Evolutionary conservation across 2,329 filamentous ascomycete genomes (phyloP).

Genomic region (Xylaria sp.): DNA sequence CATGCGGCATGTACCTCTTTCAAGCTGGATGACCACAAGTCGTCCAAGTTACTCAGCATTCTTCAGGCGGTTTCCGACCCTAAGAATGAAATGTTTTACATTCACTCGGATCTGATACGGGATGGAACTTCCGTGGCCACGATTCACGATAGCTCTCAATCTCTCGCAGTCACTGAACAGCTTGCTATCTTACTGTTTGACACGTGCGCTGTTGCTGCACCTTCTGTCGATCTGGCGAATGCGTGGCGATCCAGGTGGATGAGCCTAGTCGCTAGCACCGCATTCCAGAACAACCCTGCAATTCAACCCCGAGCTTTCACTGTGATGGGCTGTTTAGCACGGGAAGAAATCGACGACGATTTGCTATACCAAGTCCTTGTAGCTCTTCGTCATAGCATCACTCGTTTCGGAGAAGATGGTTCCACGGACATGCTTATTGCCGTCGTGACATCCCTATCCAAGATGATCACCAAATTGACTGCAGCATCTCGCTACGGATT

Average conservation of each 20-base stretch:
- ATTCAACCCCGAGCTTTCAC: constrained; percentile 76
- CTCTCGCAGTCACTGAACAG: constrained; percentile 68
- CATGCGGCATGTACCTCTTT: constrained; percentile 76
- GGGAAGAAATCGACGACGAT: constrained; percentile 79
- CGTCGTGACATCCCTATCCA: constrained; percentile 73
- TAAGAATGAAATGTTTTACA: constrained; percentile 67
- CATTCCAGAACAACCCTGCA: constrained; percentile 78
- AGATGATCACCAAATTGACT: constrained; percentile 77
- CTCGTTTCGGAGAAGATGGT: constrained; percentile 72
- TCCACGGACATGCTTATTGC: constrained; percentile 76
- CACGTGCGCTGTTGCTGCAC: constrained; percentile 70
- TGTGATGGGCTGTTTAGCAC: constrained; percentile 76
- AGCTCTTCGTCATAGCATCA: constrained; percentile 71
- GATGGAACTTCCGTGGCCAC: constrained; percentile 67
- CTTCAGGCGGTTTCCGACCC: constrained; percentile 70
- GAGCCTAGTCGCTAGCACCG: constrained; percentile 77
- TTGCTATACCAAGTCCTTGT: constrained; percentile 77
- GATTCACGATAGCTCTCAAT: constrained; percentile 62
- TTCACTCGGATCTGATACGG: constrained; percentile 57
- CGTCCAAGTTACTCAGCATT: constrained; percentile 65
- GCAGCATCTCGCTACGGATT: constrained; percentile 74
- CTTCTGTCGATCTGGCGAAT: constrained; percentile 72
- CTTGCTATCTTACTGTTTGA: constrained; percentile 72
- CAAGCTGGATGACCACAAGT: constrained; percentile 67
- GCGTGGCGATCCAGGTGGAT: constrained; percentile 79